Conservation (phyloP, 2,329 filamentous ascomycete genomes). For the Exophiala dermatitidis region DNA sequence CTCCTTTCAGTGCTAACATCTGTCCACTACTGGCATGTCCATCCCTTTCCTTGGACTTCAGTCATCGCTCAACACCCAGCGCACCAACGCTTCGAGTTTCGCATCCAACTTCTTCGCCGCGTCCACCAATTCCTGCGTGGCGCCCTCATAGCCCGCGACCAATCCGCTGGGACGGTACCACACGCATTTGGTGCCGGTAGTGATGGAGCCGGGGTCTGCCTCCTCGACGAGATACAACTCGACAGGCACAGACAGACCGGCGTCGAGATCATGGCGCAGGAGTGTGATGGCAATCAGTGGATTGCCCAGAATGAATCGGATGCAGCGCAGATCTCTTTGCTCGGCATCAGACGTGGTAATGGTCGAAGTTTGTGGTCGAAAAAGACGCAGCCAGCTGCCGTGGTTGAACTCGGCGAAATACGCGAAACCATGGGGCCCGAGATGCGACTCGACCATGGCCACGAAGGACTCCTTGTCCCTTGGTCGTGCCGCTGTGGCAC, state of each 20-base stretch:
- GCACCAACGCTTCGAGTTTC: conserved; percentile 10
- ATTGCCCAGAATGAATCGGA: conserved; percentile 14
- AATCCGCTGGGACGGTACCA: conserved; percentile 10
- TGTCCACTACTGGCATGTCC: neutral
- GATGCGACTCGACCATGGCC: neutral
- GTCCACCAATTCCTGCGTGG: conserved; percentile 9
- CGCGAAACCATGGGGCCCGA: conserved; percentile 16
- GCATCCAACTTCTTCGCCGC: conserved; percentile 9
- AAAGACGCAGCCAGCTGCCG: conserved; percentile 11
- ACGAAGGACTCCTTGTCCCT: conserved; percentile 4
- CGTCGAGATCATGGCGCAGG: conserved; percentile 13
- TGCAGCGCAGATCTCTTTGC: conserved; percentile 4
- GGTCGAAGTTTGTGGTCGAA: conserved; percentile 5
- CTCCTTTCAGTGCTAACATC: no score
- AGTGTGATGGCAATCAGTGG: conserved; percentile 16
- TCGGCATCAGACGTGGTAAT: neutral
- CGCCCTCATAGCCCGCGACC: conserved; percentile 13
- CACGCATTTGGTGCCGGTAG: conserved; percentile 7
- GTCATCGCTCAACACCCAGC: conserved; percentile 10
- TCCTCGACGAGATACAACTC: conserved; percentile 16
- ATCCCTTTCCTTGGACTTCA: neutral
- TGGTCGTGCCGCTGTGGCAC: neutral
- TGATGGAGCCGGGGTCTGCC: neutral
- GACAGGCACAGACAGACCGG: conserved; percentile 15
- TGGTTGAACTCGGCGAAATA: conserved; percentile 19